phyloP scores from a whole-genome alignment of 768 basidiomycete genomes.

The Russula griseocarnosa region DNA sequence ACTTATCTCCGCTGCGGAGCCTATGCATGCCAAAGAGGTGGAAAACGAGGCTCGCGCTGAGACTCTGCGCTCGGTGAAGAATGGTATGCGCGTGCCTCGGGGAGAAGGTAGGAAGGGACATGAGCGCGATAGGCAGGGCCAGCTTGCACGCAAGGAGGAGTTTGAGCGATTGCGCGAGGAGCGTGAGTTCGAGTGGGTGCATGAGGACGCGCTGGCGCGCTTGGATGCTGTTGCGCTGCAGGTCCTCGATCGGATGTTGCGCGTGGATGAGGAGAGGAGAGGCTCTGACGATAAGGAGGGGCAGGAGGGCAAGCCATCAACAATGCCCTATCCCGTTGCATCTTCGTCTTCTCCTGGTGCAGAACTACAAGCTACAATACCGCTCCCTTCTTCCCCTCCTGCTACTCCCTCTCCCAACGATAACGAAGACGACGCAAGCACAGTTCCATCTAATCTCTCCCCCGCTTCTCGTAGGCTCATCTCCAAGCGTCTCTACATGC shows the following conservation, averaged over 20 bases:
- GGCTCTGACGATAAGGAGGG: slow-evolving; percentile 32
- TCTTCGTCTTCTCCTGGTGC: neutral
- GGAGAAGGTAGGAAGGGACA: neutral
- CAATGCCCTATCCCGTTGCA: neutral
- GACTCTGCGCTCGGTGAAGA: neutral
- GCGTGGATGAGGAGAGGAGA: slow-evolving; percentile 31
- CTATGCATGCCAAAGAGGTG: neutral
- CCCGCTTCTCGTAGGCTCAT: slow-evolving; percentile 52
- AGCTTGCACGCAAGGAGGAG: slow-evolving; percentile 12
- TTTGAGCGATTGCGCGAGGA: slow-evolving; percentile 9
- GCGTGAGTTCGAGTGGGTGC: slow-evolving; percentile 10
- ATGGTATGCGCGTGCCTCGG: slow-evolving; percentile 2
- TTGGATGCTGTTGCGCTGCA: slow-evolving; percentile 37
- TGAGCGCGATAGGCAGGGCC: slow-evolving; percentile 33
- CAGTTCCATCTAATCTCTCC: slow-evolving; percentile 34
- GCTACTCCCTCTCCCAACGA: neutral
- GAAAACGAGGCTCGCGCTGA: neutral
- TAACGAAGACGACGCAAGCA: neutral
- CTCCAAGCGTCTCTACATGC: slow-evolving; percentile 67
- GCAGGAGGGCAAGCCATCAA: slow-evolving; percentile 25
- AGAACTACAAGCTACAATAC: neutral
- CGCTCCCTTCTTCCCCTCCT: neutral
- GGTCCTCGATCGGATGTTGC: slow-evolving; percentile 30
- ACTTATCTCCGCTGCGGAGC: slow-evolving; percentile 7
- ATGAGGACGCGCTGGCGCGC: slow-evolving; percentile 38